Evolutionary conservation across 768 basidiomycete genomes (phyloP), one percentile per base, ranked within the genome.

Genomic region (Lentinus brumalis): DNA sequence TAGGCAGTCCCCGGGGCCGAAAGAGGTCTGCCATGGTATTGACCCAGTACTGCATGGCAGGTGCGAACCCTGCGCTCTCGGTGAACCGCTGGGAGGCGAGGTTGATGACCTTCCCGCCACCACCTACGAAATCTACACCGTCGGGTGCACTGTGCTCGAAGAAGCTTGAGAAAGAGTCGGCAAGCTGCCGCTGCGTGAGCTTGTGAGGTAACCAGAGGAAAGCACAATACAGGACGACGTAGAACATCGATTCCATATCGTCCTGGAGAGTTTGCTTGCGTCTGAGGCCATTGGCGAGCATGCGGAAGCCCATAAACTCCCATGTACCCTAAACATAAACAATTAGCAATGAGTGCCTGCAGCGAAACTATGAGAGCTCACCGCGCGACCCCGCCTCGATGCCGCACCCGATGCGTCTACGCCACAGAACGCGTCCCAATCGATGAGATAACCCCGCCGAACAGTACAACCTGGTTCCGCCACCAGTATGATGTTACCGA

Each of bases 161-260:
- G 21, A 26, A 26, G 21, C 21, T 26, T 26, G 21, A 26, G 21
- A 26, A 26, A 26, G 21, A 26, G 21, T 26, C 21, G 21, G 21
- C 21, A 26, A 26, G 21, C 21, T 26, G 21, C 21, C 21, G 21
- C 21, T 26, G 21, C 21, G 21, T 26, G 32, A 18, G 9, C 12
- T 30, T 41, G 35, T 61, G 63, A 3, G 45, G 46, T 1, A 59
- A 50, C n/a, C 51, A 61, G 29, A 50, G 32, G 2, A 58, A 16
- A 5, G 35, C 53, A 44, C 56, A 57, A 39, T 57, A 64, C 1
- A 58, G 26, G 21, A 58, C 56, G 5, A 64, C 59, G 30, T 61
- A 57, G 41, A 64, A 7, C 7, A 64, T 26, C 0, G 59, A 46
- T 29, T 64, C 63, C 56, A 64, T 57, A 31, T 64, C 63, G 51